These are phyloP conservation scores for Metschnikowia lachancei DNA, from an alignment of 805 yeast genomes.

Conservation along the genomic window DNA sequence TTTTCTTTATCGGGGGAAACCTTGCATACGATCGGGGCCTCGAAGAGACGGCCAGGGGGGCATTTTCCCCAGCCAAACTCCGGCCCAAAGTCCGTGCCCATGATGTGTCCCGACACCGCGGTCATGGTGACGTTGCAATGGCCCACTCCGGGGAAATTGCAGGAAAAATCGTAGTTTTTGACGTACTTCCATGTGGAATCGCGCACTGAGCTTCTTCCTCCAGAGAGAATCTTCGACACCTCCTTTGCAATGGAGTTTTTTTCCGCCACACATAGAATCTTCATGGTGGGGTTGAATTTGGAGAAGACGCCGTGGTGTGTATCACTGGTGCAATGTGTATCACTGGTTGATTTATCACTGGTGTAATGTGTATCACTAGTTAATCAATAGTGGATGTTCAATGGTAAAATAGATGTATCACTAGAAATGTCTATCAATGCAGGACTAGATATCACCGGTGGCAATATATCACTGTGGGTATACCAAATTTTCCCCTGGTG, in stretches of 20 bases:
- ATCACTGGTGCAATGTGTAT: no score
- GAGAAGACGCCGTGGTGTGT: no score
- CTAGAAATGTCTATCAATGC: no score
- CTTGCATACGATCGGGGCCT: constrained; percentile 57
- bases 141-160: constrained; percentile 61
- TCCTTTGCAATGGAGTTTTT: constrained; percentile 92
- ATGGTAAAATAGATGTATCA: no score
- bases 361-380: no score
- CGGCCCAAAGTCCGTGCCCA: constrained; percentile 60
- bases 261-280: constrained; percentile 91
- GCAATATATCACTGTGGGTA: no score
- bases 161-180: constrained; percentile 76
- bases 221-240: constrained; percentile 71
- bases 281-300: constrained; percentile 54
- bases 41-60: constrained; percentile 62
- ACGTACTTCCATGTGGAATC: constrained; percentile 58
- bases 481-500: no score
- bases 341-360: no score
- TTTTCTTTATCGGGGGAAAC: constrained; percentile 38
- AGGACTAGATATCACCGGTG: no score
- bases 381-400: no score
- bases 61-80: constrained; percentile 65
- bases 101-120: constrained; percentile 84
- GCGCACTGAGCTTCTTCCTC: constrained; percentile 55
- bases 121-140: constrained; percentile 84